phyloP scores from a whole-genome alignment of 148 eudicot species.

The Cornus suecica region DNA sequence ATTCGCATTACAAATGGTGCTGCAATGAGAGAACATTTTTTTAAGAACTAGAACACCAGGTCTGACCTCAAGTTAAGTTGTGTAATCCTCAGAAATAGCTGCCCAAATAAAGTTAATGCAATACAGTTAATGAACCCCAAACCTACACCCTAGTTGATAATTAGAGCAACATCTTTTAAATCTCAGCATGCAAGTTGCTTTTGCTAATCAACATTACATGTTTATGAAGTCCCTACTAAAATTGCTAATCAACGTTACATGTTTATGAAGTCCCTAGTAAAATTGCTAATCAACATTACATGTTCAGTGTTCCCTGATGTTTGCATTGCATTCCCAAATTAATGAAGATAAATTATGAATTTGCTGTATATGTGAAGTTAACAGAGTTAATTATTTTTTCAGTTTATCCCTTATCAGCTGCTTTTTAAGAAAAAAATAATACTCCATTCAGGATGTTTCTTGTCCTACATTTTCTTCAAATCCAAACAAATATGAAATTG shows the following conservation, averaged over 20 bases:
- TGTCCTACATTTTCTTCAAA: neutral
- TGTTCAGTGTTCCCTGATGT: neutral
- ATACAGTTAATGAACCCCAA: neutral
- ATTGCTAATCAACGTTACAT: no score
- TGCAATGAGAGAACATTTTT: slow-evolving; percentile 21
- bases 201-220: neutral
- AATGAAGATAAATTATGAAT: neutral
- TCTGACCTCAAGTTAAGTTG: no score
- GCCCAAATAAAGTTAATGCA: neutral
- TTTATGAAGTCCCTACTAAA: neutral
- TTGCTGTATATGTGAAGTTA: neutral
- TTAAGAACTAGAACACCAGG: neutral
- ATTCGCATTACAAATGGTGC: slow-evolving; percentile 85
- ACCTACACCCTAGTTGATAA: no score
- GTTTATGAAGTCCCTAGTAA: no score
- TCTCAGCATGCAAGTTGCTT: neutral
- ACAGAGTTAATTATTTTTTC: neutral
- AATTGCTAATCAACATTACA: no score
- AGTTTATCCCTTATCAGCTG: neutral
- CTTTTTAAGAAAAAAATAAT: no score
- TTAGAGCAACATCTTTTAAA: neutral
- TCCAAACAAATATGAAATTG: neutral
- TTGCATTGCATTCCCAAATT: no score
- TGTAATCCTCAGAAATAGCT: neutral
- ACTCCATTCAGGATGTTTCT: no score